Conservation (phyloP, 1,284 basidiomycete species). For the Marasmius oreades region DNA sequence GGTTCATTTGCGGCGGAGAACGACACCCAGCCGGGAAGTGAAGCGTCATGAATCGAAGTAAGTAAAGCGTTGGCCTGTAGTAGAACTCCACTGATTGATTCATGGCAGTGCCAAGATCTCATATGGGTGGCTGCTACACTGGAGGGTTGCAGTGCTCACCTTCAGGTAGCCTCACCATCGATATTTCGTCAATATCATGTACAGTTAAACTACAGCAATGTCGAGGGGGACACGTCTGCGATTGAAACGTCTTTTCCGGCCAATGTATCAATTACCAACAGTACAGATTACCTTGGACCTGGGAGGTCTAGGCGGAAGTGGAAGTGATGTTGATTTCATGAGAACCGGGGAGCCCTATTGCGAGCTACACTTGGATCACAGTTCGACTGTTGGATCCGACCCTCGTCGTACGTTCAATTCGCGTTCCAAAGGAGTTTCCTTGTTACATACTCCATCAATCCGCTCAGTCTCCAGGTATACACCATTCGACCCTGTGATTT, state of each 20-base stretch:
- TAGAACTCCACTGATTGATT: too few species aligned
- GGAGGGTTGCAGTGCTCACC: constrained; percentile 11
- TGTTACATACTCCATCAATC: not conserved
- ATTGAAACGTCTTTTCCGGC: constrained; percentile 33
- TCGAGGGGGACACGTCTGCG: constrained; percentile 20
- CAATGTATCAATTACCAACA: constrained; percentile 15
- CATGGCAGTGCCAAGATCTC: constrained; percentile 6
- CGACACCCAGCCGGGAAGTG: too few species aligned
- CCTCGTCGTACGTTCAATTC: constrained; percentile 29
- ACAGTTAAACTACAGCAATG: not conserved
- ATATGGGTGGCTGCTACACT: constrained; percentile 12
- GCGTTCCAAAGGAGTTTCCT: not conserved
- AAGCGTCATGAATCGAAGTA: too few species aligned
- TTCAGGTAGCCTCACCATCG: constrained; percentile 5
- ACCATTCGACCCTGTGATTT: constrained; percentile 30
- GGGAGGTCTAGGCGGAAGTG: constrained; percentile 39
- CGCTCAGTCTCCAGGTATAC: constrained; percentile 26
- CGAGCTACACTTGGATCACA: constrained; percentile 35
- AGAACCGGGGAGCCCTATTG: constrained; percentile 24
- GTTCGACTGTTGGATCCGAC: constrained; percentile 50
- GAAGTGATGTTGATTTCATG: constrained; percentile 15
- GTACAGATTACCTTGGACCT: constrained; percentile 37
- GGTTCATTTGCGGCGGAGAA: too few species aligned
- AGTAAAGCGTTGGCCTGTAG: too few species aligned
- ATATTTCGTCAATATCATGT: not conserved